Percentiles rank a stretch among this genome's conserved stretches.
These are phyloP conservation scores for Botrytis porri DNA, from an alignment of 2,329 filamentous ascomycete genomes.

Conservation along the genomic window DNA sequence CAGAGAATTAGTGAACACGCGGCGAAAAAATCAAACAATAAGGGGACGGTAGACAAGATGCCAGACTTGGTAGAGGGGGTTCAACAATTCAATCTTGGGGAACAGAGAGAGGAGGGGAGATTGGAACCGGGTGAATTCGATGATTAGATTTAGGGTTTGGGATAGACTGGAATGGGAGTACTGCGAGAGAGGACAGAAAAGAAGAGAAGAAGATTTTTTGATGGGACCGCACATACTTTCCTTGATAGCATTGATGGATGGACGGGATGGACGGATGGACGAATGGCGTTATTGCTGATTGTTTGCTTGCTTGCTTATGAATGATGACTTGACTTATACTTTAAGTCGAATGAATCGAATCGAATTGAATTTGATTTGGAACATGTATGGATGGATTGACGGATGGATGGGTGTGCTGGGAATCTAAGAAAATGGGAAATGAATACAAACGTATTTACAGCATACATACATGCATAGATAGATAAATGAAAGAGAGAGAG, in stretches of 20 bases:
- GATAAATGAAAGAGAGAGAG: neutral
- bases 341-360: too few species aligned
- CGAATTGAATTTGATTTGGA: too few species aligned
- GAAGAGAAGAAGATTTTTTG: neutral
- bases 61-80: constrained; percentile 27
- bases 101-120: constrained; percentile 19
- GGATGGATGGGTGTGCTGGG: neutral
- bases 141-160: constrained; percentile 9
- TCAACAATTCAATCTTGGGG: constrained; percentile 23
- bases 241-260: neutral
- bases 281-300: neutral
- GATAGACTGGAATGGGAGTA: neutral
- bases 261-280: neutral
- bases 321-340: neutral
- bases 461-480: neutral
- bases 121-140: constrained; percentile 20
- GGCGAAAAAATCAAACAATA: constrained; percentile 35
- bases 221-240: neutral
- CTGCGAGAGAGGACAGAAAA: neutral
- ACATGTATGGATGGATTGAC: neutral
- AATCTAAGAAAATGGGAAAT: neutral
- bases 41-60: constrained; percentile 15
- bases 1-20: constrained; percentile 37
- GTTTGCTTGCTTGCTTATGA: neutral
- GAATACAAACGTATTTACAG: neutral